Base-by-base conservation (phyloP, 257 asterid genomes). In the Anisodus tanguticus region DNA sequence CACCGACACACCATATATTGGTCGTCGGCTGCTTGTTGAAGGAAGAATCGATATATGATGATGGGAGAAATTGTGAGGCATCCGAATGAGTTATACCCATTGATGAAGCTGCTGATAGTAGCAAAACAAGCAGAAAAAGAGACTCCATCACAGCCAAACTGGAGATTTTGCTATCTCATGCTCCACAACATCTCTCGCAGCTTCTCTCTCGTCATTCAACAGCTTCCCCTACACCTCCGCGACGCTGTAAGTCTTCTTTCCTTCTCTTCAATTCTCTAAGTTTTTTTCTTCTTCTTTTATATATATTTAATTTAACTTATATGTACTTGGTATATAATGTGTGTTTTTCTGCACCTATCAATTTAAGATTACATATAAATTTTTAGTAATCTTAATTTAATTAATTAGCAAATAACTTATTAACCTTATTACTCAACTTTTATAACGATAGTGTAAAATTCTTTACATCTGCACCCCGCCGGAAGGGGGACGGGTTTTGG, bases 131-230 rank as follows among this genome's bases (percentile, higher is more conserved):
- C 93, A 89, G 97, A 87, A 91, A 94, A 91, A 90, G 93, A 90
- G 94, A 92, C 93, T 85, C 97, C 91, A 55, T 78, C 90, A 83
- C 91, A 91, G 90, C 97, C 98, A 47, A 95, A 95, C 90, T 95
- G 97, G 97, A 91, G 91, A 79, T 95, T 94, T 87, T 95, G 99
- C 81, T 95, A 95, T 87, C 2, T 88, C 26, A 91, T 90, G 96
- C 98, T 95, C 69, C 94, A 86, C 26, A 95, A 93, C 88, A 98
- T 95, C 84, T 94, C 99, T n/a, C 90, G 97, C 86, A 93, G 98
- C 80, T 96, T 92, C 85, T 93, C 90, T 83, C 91, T 94, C 81
- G 98, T 94, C 78, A 92, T 96, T 88, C 98, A 91, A 87, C 98
- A 96, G 90, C 98, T 96, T 83, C 98, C 92, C 55, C 88, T 92